Conservation (phyloP, 163 green algal genomes). For the Chloromonas sp. region DNA sequence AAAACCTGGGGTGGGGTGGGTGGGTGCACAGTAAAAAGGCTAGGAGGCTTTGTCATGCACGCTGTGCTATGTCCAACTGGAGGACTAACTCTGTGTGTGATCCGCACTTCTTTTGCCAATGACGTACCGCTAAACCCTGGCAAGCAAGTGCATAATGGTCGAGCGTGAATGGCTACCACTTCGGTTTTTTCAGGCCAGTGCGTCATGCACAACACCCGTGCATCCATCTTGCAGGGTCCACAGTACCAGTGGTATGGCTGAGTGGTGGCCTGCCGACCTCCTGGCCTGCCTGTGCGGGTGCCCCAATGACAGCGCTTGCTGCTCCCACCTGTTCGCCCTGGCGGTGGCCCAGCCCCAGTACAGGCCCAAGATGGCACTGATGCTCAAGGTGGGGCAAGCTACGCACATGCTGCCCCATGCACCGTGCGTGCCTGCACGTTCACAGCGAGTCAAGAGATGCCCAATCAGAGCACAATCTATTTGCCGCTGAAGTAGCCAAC, state of each 20-base stretch:
- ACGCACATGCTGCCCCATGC: no score
- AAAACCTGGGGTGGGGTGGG: no score
- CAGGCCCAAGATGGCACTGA: conserved; percentile 1
- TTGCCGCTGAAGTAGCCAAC: no score
- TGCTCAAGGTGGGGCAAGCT: conserved; percentile 14
- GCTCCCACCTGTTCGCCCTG: conserved; percentile 15
- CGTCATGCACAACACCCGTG: neutral
- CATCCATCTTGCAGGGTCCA: neutral
- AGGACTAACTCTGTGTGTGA: neutral
- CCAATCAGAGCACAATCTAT: no score
- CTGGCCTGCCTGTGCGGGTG: conserved; percentile 9
- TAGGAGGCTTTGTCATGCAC: no score
- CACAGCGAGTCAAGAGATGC: no score
- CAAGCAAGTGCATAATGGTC: neutral
- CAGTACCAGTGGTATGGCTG: neutral
- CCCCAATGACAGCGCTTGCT: conserved; percentile 16
- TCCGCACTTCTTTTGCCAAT: neutral
- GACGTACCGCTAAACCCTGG: no score
- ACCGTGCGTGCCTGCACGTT: no score
- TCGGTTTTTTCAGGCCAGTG: neutral
- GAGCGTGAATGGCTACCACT: neutral
- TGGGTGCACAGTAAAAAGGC: no score
- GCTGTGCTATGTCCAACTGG: no score
- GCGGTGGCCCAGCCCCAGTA: neutral
- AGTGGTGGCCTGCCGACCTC: conserved; percentile 22